Evolutionary conservation across 2,329 filamentous ascomycete genomes (phyloP), one percentile per base, ranked within the genome.

Genomic region (Berkeleyomyces rouxiae): DNA sequence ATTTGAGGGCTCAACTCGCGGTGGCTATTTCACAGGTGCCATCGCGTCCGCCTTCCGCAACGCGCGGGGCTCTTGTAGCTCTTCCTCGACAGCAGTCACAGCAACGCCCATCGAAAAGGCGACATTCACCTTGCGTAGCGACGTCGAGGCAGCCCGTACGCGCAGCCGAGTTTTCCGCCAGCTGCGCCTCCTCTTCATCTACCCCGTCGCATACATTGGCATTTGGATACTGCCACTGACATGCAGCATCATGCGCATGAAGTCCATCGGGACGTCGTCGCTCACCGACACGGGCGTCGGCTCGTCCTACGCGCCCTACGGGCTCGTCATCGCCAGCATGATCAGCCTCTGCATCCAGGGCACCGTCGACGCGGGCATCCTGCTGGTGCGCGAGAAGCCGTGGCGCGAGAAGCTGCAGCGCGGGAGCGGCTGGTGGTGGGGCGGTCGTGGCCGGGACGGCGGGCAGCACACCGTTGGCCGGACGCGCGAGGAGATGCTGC

Each of bases 191-290:
- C 77, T 90, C 16, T 89, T 91, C 72, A 82, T 90, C 58, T 92
- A 92, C 70, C 88, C 88, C 0, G 70, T 85, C 16, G 79, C 87
- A 3, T 91, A 92, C 71, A 77, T 87, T 23, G 71, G 82, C 3
- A 81, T 88, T 67, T 92, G 88, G 88, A 73, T 86, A 3, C 73
- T 87, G 6, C 87, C 88, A 0, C 88, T 90, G 67, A 73, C 84
- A 1, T 77, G 77, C 1, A 85, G 90, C 70, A 76, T 83, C 59
- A 72, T 84, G 59, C 78, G 77, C 61, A 87, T 84, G 71, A 75
- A 77, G 66, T 69, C 71, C 62, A 61, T 63, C 2, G 40, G 64
- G 2, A 59, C 63, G 4, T 49, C 57, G 9, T 60, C 62, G 4
- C 61, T 67, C 13, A 68, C 68, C 40, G 65, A 67, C 10, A 63